phyloP scores from a whole-genome alignment of 306 rosid genomes.

The Quercus ilex region DNA sequence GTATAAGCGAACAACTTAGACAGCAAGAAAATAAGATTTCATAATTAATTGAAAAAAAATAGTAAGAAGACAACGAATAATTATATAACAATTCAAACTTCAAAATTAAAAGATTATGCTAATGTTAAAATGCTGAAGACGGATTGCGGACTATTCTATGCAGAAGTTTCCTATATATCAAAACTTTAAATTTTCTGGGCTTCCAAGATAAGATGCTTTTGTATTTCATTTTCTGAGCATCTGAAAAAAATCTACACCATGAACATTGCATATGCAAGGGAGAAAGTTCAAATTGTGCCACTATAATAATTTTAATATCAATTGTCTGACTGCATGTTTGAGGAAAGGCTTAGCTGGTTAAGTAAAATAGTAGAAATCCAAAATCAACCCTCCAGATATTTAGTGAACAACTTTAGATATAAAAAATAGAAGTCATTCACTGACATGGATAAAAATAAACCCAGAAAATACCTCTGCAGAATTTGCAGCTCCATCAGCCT shows the following conservation, averaged over 20 bases:
- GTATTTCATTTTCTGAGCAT: no score
- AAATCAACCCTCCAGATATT: not conserved
- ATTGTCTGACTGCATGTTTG: not conserved
- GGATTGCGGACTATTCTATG: not conserved
- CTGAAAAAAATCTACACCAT: no score
- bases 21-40: not conserved
- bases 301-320: not conserved
- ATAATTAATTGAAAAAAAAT: not conserved
- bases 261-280: no score
- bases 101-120: not conserved
- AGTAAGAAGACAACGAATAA: not conserved
- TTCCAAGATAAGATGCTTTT: no score
- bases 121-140: not conserved
- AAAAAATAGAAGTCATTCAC: not conserved
- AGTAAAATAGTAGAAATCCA: not conserved
- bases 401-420: not conserved
- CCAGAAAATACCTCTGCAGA: constrained; percentile 47
- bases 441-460: not conserved
- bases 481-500: constrained; percentile 20
- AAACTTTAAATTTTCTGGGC: no score
- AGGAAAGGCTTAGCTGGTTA: not conserved
- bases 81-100: not conserved
- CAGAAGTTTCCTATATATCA: not conserved
- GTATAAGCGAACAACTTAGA: not conserved
- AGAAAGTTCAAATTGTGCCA: not conserved